Conservation (phyloP, 345 rosid genomes). For the rapeseed (Brassica napus) region Da-Ae NC_063448.1:47347001-47347500, state of each 20-base stretch:
- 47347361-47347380: constrained; percentile 70
- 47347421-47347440: constrained; percentile 67
- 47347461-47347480: constrained; percentile 55
- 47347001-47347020: neutral
- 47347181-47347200: neutral
- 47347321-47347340: constrained; percentile 10
- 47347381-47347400: constrained; percentile 85
- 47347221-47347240: neutral
- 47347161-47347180: neutral
- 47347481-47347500: constrained; percentile 58
- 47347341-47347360: constrained; percentile 51
- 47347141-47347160: neutral
- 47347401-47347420: constrained; percentile 70
- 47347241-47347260: neutral
- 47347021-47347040: neutral
- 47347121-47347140: neutral
- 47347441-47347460: constrained; percentile 46
- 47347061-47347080: neutral
- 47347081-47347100: neutral
- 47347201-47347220: neutral
- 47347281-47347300: neutral
- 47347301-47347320: neutral
- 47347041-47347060: neutral
- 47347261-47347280: neutral
- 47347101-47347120: neutral